Percentiles rank a stretch among this genome's conserved stretches.
Evolutionary conservation across 345 rosid genomes (phyloP).

Genomic region (Linum usitatissimum): DNA sequence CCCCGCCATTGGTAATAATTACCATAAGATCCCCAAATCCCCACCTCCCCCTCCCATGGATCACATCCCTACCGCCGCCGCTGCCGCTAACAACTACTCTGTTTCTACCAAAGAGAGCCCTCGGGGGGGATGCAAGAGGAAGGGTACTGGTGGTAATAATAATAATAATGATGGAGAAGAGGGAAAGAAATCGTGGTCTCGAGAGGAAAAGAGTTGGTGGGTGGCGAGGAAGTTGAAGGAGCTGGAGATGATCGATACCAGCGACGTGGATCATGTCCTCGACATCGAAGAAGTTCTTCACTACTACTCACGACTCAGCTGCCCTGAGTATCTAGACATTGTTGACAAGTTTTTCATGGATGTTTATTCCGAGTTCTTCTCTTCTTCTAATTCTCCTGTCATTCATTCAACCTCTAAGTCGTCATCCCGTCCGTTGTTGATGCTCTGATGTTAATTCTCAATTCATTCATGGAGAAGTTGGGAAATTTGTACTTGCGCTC

Average conservation of each 20-base stretch:
- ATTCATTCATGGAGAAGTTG: no score
- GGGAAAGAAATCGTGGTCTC: background rate
- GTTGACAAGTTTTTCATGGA: slow-evolving; percentile 1
- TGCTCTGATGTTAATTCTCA: no score
- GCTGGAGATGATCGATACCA: background rate
- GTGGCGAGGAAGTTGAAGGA: slow-evolving; percentile 2
- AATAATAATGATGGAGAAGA: no score
- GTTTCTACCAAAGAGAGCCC: no score
- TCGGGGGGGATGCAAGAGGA: no score
- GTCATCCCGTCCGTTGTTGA: no score
- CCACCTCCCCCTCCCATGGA: background rate
- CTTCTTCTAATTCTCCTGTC: background rate
- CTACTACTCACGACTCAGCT: background rate
- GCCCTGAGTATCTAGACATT: background rate
- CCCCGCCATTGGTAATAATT: background rate
- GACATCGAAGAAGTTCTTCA: background rate
- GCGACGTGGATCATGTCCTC: background rate
- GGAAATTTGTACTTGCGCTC: no score
- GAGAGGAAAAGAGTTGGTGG: background rate
- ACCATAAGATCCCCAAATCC: background rate
- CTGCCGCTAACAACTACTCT: no score
- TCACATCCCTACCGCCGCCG: no score
- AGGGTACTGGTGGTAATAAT: no score
- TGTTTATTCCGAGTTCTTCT: background rate
- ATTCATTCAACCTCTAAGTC: no score